Percentiles rank a stretch among this genome's conserved stretches.
Evolutionary conservation across 73 alveolate species (phyloP).

Genomic region (Symbiodinium natans): DNA sequence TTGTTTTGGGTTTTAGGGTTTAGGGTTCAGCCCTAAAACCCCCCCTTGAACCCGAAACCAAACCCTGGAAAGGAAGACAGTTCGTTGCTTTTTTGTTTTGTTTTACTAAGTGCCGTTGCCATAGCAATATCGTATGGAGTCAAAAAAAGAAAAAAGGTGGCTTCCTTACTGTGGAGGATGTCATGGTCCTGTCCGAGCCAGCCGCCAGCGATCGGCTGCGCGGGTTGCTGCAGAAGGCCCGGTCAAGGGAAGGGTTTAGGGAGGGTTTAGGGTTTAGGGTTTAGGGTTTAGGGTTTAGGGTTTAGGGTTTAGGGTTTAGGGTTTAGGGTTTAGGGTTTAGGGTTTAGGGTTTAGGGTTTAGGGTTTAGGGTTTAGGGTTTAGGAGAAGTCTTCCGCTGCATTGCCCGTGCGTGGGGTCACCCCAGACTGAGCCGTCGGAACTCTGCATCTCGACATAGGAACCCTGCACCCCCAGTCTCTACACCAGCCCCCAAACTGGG

Average conservation of each 20-base stretch:
- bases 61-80: background rate
- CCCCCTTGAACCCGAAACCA: background rate
- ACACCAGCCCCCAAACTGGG: too few relatives aligned
- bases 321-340: background rate
- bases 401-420: too few relatives aligned
- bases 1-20: background rate
- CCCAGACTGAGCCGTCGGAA: too few relatives aligned
- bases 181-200: slow-evolving; percentile 22
- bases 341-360: background rate
- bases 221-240: slow-evolving; percentile 41
- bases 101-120: too few relatives aligned
- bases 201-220: slow-evolving; percentile 76
- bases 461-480: too few relatives aligned
- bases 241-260: too few relatives aligned
- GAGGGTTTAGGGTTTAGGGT: background rate
- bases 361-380: too few relatives aligned
- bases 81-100: too few relatives aligned
- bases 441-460: too few relatives aligned
- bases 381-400: background rate
- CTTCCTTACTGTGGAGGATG: background rate
- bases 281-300: background rate
- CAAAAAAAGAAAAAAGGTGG: too few relatives aligned
- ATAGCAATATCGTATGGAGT: too few relatives aligned
- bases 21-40: background rate
- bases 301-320: background rate